Percentiles rank a stretch among this genome's conserved stretches.
Evolutionary conservation across 2,329 filamentous ascomycete genomes (phyloP).

Genomic region (Colletotrichum sp.): DNA sequence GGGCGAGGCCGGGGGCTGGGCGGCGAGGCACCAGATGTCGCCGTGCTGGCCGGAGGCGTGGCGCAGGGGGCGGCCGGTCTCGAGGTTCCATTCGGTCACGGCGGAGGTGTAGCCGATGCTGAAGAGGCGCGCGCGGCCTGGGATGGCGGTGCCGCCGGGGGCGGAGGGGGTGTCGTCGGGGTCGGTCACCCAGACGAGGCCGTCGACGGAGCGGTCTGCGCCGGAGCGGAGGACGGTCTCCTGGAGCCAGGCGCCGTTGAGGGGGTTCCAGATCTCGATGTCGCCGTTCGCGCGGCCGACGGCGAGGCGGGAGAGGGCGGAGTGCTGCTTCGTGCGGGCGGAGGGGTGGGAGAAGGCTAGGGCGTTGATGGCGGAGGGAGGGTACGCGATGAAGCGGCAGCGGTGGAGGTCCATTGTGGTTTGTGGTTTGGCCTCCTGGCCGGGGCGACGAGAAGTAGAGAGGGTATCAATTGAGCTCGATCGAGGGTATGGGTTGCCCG

Average conservation of each 20-base stretch:
- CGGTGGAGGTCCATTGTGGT: constrained; percentile 89
- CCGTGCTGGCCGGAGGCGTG: constrained; percentile 92
- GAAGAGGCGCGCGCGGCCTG: constrained; percentile 76
- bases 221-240: constrained; percentile 86
- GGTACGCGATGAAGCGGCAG: constrained; percentile 93
- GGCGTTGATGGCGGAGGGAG: constrained; percentile 90
- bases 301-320: constrained; percentile 74
- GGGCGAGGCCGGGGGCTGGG: constrained; percentile 65
- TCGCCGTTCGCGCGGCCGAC: constrained; percentile 93
- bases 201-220: constrained; percentile 86
- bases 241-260: constrained; percentile 83
- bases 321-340: constrained; percentile 49
- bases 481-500: neutral
- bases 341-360: constrained; percentile 88
- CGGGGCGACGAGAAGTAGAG: neutral
- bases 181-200: constrained; percentile 89
- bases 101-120: constrained; percentile 94
- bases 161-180: constrained; percentile 67
- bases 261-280: constrained; percentile 97
- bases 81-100: constrained; percentile 94
- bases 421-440: constrained; percentile 10
- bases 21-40: constrained; percentile 95
- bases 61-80: constrained; percentile 75
- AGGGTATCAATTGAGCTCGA: constrained; percentile 2
- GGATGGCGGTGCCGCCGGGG: constrained; percentile 29